Conservation (phyloP, 495 filamentous ascomycete species). For the Peziza echinospora region DNA sequence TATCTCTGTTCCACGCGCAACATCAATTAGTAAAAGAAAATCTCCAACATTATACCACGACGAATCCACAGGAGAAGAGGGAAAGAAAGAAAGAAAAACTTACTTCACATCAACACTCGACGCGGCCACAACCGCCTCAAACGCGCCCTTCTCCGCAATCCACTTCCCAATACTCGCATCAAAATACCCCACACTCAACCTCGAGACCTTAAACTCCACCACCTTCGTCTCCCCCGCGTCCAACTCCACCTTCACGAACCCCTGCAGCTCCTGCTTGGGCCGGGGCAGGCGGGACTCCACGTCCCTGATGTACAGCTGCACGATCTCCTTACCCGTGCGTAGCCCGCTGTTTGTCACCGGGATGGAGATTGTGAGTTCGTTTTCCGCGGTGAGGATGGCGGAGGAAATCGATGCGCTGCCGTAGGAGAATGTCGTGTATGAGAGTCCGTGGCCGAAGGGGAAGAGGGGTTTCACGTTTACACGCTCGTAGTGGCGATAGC, state of each 20-base stretch:
- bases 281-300: conserved; percentile 33
- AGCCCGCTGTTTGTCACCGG: conserved; percentile 47
- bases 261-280: conserved; percentile 57
- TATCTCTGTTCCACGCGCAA: conserved; percentile 22
- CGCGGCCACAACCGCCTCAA: conserved; percentile 41
- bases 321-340: conserved; percentile 46
- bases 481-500: conserved; percentile 66
- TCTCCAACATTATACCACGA: too few relatives aligned
- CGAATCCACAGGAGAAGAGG: not conserved
- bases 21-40: too few relatives aligned
- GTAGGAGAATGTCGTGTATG: conserved; percentile 58
- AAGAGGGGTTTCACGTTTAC: conserved; percentile 43
- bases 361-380: conserved; percentile 33
- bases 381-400: too few relatives aligned
- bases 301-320: conserved; percentile 54
- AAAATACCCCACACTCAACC: conserved; percentile 62
- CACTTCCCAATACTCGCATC: conserved; percentile 48
- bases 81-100: conserved; percentile 10
- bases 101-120: conserved; percentile 26
- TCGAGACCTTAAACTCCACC: conserved; percentile 43
- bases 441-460: conserved; percentile 65
- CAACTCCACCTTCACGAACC: conserved; percentile 56
- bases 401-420: conserved; percentile 28
- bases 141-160: conserved; percentile 58
- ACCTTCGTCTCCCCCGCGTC: conserved; percentile 46